Base-by-base conservation (phyloP, 2,329 filamentous ascomycete genomes). In the Davidsoniella virescens region DNA sequence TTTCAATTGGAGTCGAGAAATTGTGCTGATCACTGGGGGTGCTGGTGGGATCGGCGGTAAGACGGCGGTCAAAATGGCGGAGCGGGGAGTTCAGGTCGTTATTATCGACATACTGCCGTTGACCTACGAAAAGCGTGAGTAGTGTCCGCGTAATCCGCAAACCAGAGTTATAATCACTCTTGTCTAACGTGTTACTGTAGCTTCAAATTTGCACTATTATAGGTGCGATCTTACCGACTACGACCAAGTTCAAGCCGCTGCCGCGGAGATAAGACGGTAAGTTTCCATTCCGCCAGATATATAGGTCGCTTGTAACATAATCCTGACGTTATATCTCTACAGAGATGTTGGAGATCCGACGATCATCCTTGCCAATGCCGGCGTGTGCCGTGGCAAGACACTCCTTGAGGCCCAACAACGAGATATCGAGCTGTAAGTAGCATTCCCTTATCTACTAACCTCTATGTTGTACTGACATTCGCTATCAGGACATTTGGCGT, bases 21-120 rank as follows among this genome's bases (percentile, higher is more conserved):
- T 79, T 45, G 69, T 76, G 2, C 63, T 80, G 33, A 67, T 80
- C 9, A 79, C 76, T 0, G 77, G 78, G 2, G 76, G 77, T 1
- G 72, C 72, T 44, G 70, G 72, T 51, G 77, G 76, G 0, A 79
- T 81, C 57, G 76, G 78, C 8, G 69, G 67, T 48, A 62, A 67
- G 8, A 67, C 77, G 2, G 74, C 75, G 3, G 62, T 67, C 48
- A 57, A 72, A 50, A 63, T 82, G 16, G 71, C 70, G 0, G 66
- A 70, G 54, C 64, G 60, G 50, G 70, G 69, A 0, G 68, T 75
- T 52, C 76, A 71, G 56, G 71, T 80, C 29, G 71, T 72, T 0
- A 70, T 80, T 5, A 56, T 80, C 2, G 77, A 81, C 62, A 64
- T 78, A 14, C 67, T 72, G 54, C 63, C 65, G 5, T 60, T 71